Conservation (phyloP, 306 rosid species). For the Cicer pinnatifidum region DNA sequence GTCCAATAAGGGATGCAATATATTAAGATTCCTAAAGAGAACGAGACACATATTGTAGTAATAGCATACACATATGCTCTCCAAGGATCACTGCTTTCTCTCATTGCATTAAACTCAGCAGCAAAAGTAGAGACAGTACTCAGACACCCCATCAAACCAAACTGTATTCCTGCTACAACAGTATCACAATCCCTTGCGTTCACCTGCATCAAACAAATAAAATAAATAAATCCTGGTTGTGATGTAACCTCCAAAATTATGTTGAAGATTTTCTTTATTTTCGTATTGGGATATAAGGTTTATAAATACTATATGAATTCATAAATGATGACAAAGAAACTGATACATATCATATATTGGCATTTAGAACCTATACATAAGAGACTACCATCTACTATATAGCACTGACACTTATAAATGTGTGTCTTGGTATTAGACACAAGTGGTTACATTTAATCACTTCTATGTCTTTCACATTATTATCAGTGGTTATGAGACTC, state of each 20-base stretch:
- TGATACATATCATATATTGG: neutral
- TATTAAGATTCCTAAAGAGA: conserved; percentile 64
- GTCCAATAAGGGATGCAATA: conserved; percentile 77
- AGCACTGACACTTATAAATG: neutral
- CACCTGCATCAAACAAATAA: conserved; percentile 56
- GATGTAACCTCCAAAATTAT: conserved; percentile 3
- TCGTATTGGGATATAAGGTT: neutral
- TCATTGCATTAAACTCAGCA: conserved; percentile 84
- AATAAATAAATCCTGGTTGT: neutral
- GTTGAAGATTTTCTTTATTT: neutral
- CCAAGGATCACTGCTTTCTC: conserved; percentile 70
- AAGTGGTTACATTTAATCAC: neutral
- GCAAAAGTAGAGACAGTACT: conserved; percentile 89
- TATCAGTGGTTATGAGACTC: neutral
- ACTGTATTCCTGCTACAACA: conserved; percentile 60
- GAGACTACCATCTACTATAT: neutral
- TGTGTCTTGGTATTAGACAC: neutral
- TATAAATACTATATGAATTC: neutral
- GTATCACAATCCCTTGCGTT: conserved; percentile 59
- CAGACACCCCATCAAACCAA: conserved; percentile 80
- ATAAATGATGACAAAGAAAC: neutral
- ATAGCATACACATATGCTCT: conserved; percentile 72
- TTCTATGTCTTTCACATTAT: neutral
- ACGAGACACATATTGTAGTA: conserved; percentile 62
- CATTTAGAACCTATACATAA: neutral